Percentiles rank a stretch among this genome's conserved stretches.
Conservation (phyloP, 768 basidiomycete genomes). For the Mycena alexandri region DNA sequence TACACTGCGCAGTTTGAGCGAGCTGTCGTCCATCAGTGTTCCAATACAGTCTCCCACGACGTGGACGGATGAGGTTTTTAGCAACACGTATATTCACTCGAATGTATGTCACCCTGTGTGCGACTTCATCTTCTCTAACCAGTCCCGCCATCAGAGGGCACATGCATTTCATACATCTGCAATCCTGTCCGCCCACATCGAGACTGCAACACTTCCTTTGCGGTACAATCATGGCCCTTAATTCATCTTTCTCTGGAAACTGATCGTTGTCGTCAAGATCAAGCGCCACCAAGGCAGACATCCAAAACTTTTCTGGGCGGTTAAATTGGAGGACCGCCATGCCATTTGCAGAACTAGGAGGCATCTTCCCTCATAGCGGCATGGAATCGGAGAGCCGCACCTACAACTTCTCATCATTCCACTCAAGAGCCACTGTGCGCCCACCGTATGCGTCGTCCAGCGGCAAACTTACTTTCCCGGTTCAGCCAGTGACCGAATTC, state of each 20-base stretch:
- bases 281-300: slow-evolving; percentile 46
- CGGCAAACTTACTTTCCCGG: not conserved
- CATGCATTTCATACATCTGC: slow-evolving; percentile 67
- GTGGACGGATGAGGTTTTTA: slow-evolving; percentile 56
- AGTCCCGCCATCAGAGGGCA: slow-evolving; percentile 43
- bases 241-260: not conserved
- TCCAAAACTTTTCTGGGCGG: slow-evolving; percentile 59
- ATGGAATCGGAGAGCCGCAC: slow-evolving; percentile 46
- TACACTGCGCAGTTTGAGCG: slow-evolving; percentile 63
- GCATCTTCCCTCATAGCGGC: slow-evolving; percentile 58
- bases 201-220: slow-evolving; percentile 69
- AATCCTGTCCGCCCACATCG: slow-evolving; percentile 69
- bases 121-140: slow-evolving; percentile 15
- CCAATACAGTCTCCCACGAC: slow-evolving; percentile 61
- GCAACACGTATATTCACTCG: slow-evolving; percentile 37
- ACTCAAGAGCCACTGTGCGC: slow-evolving; percentile 35
- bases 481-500: slow-evolving; percentile 43
- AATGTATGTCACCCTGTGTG: slow-evolving; percentile 44
- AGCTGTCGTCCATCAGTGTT: slow-evolving; percentile 62
- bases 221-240: slow-evolving; percentile 48
- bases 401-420: slow-evolving; percentile 58
- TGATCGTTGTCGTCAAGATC: slow-evolving; percentile 42
- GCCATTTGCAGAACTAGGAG: slow-evolving; percentile 69
- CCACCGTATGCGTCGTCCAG: not conserved
- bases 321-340: slow-evolving; percentile 67